Base-by-base conservation (phyloP, 2,329 filamentous ascomycete species). In the Meredithiella fracta region DNA sequence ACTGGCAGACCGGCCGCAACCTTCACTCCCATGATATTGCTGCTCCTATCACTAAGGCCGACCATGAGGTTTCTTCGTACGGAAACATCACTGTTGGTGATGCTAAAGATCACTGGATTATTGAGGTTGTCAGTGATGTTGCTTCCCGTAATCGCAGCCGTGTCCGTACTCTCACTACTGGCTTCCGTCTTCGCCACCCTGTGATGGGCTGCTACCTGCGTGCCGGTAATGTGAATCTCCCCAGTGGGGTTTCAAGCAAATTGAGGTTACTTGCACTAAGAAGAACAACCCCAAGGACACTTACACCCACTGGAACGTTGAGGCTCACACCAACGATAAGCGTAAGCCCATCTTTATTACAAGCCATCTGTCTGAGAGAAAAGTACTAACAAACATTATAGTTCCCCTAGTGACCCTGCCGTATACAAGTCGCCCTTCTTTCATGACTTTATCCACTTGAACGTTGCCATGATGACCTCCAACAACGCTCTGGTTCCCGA, bases 401-500 rank as follows among this genome's bases (percentile, higher is more conserved):
- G 86, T 97, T 25, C 91, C 40, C 80, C 86, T 60, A 85, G 86
- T 63, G 86, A 96, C 69, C 86, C 92, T 55, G 87, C 85, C 64
- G 83, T 86, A 57, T 98, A 96, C 75, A 94, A 86, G 72, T 97
- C 91, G 37, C 92, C 94, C 1, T 98, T 98, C 77, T 76, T 95
- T 65, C 90, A 94, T 67, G 92, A 98, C 69, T 98, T 98, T 65
- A 83, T 98, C 61, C 92, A 98, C 68, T 74, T 97, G 60, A 98
- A 98, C 67, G 92, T 98, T 60, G 92, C 92, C 60, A 98, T 98
- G 92, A 96, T 97, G 91, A 98, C 92, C 2, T 97, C 92, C 40
- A 98, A 98, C 77, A 98, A 98, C 66, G 92, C 92, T 23, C 80
- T 98, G 49, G 88, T 98, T 20, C 92, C 92, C 3, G 92, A 98